Conservation (phyloP, 495 filamentous ascomycete species). For the Cercophora scortea region DNA sequence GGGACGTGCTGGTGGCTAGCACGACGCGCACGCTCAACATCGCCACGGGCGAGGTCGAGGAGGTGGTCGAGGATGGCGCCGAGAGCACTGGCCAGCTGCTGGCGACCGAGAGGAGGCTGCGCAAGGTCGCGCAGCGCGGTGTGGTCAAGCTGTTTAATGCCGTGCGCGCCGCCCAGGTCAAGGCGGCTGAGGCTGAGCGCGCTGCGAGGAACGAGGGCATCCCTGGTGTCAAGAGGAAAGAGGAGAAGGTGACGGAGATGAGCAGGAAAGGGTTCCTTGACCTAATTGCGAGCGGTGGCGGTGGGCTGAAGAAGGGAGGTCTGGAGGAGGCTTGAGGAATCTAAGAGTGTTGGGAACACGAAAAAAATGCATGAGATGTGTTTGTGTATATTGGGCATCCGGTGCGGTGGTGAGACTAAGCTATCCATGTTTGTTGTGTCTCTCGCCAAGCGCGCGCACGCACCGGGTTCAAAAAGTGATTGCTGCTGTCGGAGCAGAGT, state of each 20-base stretch:
- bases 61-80: conserved; percentile 24
- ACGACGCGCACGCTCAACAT: conserved; percentile 32
- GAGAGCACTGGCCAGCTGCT: conserved; percentile 49
- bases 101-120: conserved; percentile 71
- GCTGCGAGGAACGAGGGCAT: conserved; percentile 63
- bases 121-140: conserved; percentile 83
- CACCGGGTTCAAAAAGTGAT: too few species aligned
- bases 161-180: conserved; percentile 83
- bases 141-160: conserved; percentile 96
- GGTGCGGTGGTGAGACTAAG: too few species aligned
- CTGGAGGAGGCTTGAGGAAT: conserved; percentile 40
- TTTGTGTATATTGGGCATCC: not conserved
- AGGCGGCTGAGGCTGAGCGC: conserved; percentile 65
- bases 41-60: conserved; percentile 35
- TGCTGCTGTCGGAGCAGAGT: too few species aligned
- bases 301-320: conserved; percentile 40
- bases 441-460: too few species aligned
- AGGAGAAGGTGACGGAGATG: conserved; percentile 88
- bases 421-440: too few species aligned
- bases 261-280: conserved; percentile 94
- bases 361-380: not conserved
- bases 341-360: not conserved
- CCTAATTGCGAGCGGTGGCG: conserved; percentile 63
- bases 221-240: conserved; percentile 60
- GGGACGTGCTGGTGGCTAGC: conserved; percentile 61